Percentiles rank a stretch among this genome's conserved stretches.
Conservation (phyloP, 176 grass and related monocot species). For the Carex littledalei region DNA sequence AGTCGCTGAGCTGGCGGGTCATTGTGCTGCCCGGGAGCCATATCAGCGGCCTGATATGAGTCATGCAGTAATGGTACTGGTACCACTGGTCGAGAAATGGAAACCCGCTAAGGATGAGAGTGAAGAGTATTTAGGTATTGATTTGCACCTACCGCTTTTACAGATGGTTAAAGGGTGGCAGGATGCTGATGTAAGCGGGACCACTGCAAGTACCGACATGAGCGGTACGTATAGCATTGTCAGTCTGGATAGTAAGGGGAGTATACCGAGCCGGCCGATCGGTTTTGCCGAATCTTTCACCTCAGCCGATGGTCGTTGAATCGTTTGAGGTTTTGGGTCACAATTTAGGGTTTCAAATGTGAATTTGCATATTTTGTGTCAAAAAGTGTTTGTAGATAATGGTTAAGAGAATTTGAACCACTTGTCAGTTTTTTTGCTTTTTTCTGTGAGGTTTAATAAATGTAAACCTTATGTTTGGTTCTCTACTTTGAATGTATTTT, state of each 20-base stretch:
- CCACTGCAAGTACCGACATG: constrained; percentile 39
- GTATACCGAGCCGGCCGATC: constrained; percentile 78
- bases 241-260: constrained; percentile 91
- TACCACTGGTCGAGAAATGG: constrained; percentile 89
- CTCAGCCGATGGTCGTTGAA: constrained; percentile 88
- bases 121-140: constrained; percentile 85
- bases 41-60: constrained; percentile 81
- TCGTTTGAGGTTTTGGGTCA: background rate
- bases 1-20: constrained; percentile 72
- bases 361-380: constrained; percentile 16
- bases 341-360: constrained; percentile 10
- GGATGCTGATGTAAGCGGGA: constrained; percentile 56
- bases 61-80: constrained; percentile 57
- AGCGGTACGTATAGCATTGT: constrained; percentile 49
- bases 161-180: constrained; percentile 97
- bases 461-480: constrained; percentile 2
- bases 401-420: background rate
- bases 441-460: constrained; percentile 12
- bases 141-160: constrained; percentile 75
- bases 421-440: background rate
- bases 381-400: constrained; percentile 15
- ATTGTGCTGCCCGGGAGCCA: constrained; percentile 73
- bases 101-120: constrained; percentile 64
- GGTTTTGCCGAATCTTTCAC: constrained; percentile 94
- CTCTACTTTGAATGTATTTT: background rate